Evolutionary conservation across 805 yeast genomes (phyloP), one percentile per base, ranked within the genome.

Genomic region (Candida verbasci): DNA sequence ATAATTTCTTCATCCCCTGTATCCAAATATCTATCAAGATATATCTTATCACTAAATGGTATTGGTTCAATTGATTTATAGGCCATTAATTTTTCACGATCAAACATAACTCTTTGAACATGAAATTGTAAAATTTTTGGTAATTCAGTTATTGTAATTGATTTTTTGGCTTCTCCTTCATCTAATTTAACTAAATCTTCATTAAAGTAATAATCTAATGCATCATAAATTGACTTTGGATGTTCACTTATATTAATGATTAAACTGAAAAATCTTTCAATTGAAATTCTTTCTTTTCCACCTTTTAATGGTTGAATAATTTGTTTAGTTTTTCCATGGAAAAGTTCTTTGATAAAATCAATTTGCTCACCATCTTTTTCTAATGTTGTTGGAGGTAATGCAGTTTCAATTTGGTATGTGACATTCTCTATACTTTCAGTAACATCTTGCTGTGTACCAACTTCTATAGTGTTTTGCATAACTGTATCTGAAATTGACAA

Each of bases 371-470:
- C 74, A 48, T 88, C 72, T 4, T 55, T 58, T 34, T 84, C 94
- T 31, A 82, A 52, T 1, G 58, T 56, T 11, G 68, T 68, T 0
- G 96, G 94, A 34, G 73, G 78, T 39, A 85, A 70, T 0, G 96
- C 94, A 17, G 95, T 86, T 54, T 91, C 97, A 24, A 93, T 65
- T 56, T 91, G 97, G 45, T 82, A 85, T 10, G 89, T 68, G 6
- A 93, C 97, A 56, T 93, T 93, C 38, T 89, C 95, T 51, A 91
- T 88, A 58, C 97, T 91, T 55, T 93, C 98, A 0, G 97, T 88
- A 14, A 93, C 97, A 65, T 93, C 98, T 56, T 93, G 98, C 55
- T 93, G 98, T 45, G 95, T 70, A 2, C 96, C 95, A 51, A 81
- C 68, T 52, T 86, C 89, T 36, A 82, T 67, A 0, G 93, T 80